These are phyloP conservation scores for Mortierella sp. DNA, from an alignment of 371 early-diverging fungal species.

Conservation along the genomic window DNA sequence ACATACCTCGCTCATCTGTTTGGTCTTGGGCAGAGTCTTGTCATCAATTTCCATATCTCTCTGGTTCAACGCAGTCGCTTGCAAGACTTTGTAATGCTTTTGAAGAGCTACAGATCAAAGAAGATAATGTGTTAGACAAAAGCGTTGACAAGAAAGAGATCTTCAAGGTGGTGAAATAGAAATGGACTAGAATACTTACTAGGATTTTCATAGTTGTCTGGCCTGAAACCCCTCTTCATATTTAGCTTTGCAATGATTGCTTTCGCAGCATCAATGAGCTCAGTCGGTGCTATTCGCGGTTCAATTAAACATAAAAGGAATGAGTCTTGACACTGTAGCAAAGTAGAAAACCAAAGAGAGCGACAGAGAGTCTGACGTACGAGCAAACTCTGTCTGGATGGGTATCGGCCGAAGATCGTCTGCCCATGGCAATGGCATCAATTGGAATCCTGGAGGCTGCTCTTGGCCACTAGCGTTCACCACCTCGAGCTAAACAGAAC, in stretches of 20 bases:
- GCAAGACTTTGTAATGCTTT: conserved; percentile 69
- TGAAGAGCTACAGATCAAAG: conserved; percentile 56
- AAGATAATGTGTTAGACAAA: not conserved
- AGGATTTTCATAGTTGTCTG: conserved; percentile 70
- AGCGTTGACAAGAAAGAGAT: conserved; percentile 11
- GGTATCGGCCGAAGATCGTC: conserved; percentile 71
- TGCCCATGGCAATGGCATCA: conserved; percentile 73
- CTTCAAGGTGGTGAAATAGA: not conserved
- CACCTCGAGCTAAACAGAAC: conserved; percentile 35
- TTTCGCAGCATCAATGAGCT: conserved; percentile 47
- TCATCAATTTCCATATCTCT: conserved; percentile 50
- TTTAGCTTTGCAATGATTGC: conserved; percentile 57
- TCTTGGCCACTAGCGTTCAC: conserved; percentile 45
- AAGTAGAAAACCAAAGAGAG: not conserved
- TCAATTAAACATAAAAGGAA: too few relatives aligned
- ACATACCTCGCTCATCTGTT: conserved; percentile 31
- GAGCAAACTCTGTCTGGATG: conserved; percentile 39
- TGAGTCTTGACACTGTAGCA: not conserved
- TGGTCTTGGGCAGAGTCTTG: conserved; percentile 46
- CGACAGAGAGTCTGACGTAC: too few relatives aligned
- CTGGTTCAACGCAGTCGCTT: conserved; percentile 66
- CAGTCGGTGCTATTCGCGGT: conserved; percentile 39
- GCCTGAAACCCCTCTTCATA: conserved; percentile 59
- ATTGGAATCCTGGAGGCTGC: conserved; percentile 67
- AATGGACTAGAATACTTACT: conserved; percentile 45